Base-by-base conservation (phyloP, 2,329 filamentous ascomycete species). In the Arthroderma sp. region DNA sequence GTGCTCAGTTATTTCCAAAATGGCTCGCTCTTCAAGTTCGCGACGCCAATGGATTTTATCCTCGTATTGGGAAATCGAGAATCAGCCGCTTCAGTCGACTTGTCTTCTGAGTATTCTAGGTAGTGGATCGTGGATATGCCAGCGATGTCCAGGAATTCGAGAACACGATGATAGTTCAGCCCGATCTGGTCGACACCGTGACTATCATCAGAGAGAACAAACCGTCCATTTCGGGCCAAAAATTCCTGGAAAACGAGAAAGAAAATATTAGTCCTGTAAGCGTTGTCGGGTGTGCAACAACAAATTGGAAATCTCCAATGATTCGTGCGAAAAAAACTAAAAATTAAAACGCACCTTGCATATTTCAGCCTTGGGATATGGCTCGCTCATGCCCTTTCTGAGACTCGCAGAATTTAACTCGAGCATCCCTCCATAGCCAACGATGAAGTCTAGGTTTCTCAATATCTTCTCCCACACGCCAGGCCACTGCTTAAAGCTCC, bases 201-300 rank as follows among this genome's bases (percentile, higher is more conserved):
- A 61, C 87, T 94, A 65, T 98, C 91, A 62, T 98, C 91, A 5
- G 86, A 94, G 54, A 98, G 73, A 43, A 86, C 93, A 64, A 96
- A 94, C 48, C 75, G 77, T 27, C 91, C 88, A 27, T 81, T 81
- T 55, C 85, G 72, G 5, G 65, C 65, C 44, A 87, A 58, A 69
- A 86, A 94, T 59, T 78, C 77, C 82, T 84, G 50, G 8, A 1
- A 22, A 22, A 22, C 15, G 15, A 22, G 15, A 22, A 22, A 22
- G 15, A 3, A 22, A 22, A 22, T 22, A 22, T 22, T 22, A 22
- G 15, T 22, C 15, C 15, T 22, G 15, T 22, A 22, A 22, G 15
- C 15, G 15, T 22, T 22, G 15, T 22, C 15, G 15, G 15, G 15
- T 22, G 15, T 22, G 15, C 15, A 22, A 22, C 15, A 3, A 22